Evolutionary conservation across 257 asterid genomes (phyloP).

Genomic region (Gentiana macrophylla): DNA sequence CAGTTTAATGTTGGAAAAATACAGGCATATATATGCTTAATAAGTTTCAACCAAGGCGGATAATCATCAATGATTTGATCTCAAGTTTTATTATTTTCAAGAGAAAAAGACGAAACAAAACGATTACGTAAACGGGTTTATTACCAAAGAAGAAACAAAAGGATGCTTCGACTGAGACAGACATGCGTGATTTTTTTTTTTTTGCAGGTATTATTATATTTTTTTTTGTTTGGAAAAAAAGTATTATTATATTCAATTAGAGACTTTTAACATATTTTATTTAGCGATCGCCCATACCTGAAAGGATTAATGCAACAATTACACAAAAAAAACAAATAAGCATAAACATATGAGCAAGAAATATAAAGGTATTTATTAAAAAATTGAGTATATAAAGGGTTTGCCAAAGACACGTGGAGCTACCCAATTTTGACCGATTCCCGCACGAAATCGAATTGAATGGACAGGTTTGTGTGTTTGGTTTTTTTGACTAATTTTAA

Average conservation of each 20-base stretch:
- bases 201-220: too few relatives aligned
- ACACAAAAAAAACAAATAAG: not conserved
- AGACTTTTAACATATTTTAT: too few relatives aligned
- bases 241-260: too few relatives aligned
- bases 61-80: not conserved
- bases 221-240: too few relatives aligned
- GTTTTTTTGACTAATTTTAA: not conserved
- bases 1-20: too few relatives aligned
- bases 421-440: not conserved
- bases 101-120: slow-evolving; percentile 1
- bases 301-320: too few relatives aligned
- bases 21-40: not conserved
- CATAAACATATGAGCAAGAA: not conserved
- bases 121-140: slow-evolving; percentile 9
- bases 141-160: slow-evolving; percentile 3
- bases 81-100: too few relatives aligned
- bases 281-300: too few relatives aligned
- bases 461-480: not conserved
- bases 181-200: too few relatives aligned
- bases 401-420: too few relatives aligned
- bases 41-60: not conserved
- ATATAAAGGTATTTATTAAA: not conserved
- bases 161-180: slow-evolving; percentile 1
- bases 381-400: not conserved
- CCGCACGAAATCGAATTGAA: slow-evolving; percentile 8